These are phyloP conservation scores for Psilocybe tampanensis DNA, from an alignment of 768 basidiomycete genomes.

Conservation along the genomic window DNA sequence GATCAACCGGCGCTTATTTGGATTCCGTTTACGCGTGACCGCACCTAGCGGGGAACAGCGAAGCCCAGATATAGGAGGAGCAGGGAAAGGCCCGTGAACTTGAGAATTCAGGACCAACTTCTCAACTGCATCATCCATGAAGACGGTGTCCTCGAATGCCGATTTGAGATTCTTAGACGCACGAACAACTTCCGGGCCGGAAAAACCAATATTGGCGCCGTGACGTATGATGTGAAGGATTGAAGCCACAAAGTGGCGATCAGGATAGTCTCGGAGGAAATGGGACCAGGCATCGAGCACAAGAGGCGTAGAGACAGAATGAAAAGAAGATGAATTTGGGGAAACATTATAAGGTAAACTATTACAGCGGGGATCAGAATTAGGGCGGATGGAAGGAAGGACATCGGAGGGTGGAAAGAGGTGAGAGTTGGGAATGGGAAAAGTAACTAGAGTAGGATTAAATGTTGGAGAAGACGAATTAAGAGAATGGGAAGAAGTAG, in stretches of 20 bases:
- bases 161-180: conserved; percentile 28
- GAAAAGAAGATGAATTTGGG: no score
- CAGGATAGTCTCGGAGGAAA: conserved; percentile 29
- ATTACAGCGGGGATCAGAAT: conserved; percentile 28
- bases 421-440: background rate
- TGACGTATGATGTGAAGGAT: conserved; percentile 27
- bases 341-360: background rate
- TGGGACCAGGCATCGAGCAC: conserved; percentile 18
- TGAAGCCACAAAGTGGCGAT: conserved; percentile 24
- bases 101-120: conserved; percentile 1
- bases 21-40: conserved; percentile 21
- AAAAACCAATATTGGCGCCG: conserved; percentile 30
- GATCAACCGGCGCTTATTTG: conserved; percentile 25
- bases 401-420: conserved; percentile 4
- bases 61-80: background rate
- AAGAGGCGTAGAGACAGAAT: conserved; percentile 17
- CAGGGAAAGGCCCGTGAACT: conserved; percentile 23
- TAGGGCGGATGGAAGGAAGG: conserved; percentile 18
- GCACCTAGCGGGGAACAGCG: conserved; percentile 27
- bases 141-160: conserved; percentile 14
- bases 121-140: conserved; percentile 6
- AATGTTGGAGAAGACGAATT: no score
- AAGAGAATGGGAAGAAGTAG: no score
- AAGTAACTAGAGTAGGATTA: no score
- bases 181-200: conserved; percentile 8